These are phyloP conservation scores for Globisporangium iwayamae DNA, from an alignment of 352 stramenopile species.

Conservation along the genomic window DNA sequence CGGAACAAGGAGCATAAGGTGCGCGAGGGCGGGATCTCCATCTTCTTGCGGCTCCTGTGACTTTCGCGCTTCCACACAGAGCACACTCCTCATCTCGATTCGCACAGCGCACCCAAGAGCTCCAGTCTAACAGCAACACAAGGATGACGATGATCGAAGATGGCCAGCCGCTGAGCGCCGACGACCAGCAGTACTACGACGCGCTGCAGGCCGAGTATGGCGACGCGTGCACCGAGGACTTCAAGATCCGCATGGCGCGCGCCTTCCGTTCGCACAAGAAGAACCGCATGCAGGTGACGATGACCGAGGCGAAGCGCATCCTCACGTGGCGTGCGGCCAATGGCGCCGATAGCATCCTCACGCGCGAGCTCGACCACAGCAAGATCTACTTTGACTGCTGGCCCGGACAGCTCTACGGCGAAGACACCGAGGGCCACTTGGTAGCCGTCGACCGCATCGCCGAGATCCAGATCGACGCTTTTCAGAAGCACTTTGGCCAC, in stretches of 20 bases:
- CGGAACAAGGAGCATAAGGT: background rate
- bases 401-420: slow-evolving; percentile 58
- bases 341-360: slow-evolving; percentile 48
- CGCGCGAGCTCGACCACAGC: slow-evolving; percentile 42
- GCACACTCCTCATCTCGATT: background rate
- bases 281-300: slow-evolving; percentile 59
- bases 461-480: slow-evolving; percentile 60
- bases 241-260: slow-evolving; percentile 54
- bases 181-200: slow-evolving; percentile 60
- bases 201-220: slow-evolving; percentile 50
- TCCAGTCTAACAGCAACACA: background rate
- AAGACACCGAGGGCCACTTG: slow-evolving; percentile 70
- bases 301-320: slow-evolving; percentile 61
- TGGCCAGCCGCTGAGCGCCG: slow-evolving; percentile 33
- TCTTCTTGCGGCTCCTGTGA: background rate
- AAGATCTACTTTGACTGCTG: slow-evolving; percentile 71
- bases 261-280: slow-evolving; percentile 67
- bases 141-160: slow-evolving; percentile 45
- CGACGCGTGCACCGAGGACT: slow-evolving; percentile 54
- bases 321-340: slow-evolving; percentile 47
- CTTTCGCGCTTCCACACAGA: background rate
- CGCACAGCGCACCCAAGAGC: background rate
- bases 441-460: slow-evolving; percentile 63
- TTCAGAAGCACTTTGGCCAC: slow-evolving; percentile 54
- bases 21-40: background rate